Evolutionary conservation across 495 filamentous ascomycete genomes (phyloP).

Genomic region (Filosporella fistucella): DNA sequence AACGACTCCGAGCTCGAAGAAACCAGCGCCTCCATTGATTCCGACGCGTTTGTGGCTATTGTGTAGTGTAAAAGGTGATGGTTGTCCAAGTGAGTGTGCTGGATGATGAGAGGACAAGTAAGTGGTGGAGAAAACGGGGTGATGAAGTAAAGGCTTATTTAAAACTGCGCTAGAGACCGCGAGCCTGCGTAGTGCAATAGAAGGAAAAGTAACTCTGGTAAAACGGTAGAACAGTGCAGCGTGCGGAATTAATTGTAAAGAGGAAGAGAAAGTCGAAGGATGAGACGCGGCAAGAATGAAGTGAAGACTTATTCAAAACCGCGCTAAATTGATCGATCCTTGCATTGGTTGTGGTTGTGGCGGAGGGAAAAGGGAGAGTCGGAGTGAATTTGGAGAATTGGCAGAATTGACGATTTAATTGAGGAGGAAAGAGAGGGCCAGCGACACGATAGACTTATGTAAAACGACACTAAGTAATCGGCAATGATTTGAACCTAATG

Average conservation of each 20-base stretch:
- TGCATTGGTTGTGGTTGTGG: too few species aligned
- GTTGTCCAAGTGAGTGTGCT: neutral
- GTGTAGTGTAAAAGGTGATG: neutral
- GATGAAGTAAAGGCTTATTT: neutral
- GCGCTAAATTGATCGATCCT: conserved; percentile 11
- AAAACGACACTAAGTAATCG: too few species aligned
- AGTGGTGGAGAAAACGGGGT: neutral
- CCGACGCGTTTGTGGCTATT: neutral
- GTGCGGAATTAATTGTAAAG: conserved; percentile 1
- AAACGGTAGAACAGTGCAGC: neutral
- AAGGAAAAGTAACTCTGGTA: neutral
- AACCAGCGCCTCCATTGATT: conserved; percentile 7
- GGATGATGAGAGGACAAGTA: neutral
- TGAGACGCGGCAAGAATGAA: conserved; percentile 5
- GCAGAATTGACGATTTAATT: too few species aligned
- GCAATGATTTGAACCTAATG: too few species aligned
- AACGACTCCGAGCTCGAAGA: conserved; percentile 20
- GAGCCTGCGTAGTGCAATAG: neutral
- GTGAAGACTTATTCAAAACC: conserved; percentile 13
- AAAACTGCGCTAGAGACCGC: neutral
- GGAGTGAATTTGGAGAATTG: too few species aligned
- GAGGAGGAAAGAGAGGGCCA: too few species aligned
- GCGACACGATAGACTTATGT: too few species aligned
- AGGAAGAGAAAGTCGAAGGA: neutral
- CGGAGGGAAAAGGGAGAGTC: too few species aligned